Evolutionary conservation across 345 rosid genomes (phyloP), one percentile per base, ranked within the genome.

Genomic region (Excoecaria agallocha): DNA sequence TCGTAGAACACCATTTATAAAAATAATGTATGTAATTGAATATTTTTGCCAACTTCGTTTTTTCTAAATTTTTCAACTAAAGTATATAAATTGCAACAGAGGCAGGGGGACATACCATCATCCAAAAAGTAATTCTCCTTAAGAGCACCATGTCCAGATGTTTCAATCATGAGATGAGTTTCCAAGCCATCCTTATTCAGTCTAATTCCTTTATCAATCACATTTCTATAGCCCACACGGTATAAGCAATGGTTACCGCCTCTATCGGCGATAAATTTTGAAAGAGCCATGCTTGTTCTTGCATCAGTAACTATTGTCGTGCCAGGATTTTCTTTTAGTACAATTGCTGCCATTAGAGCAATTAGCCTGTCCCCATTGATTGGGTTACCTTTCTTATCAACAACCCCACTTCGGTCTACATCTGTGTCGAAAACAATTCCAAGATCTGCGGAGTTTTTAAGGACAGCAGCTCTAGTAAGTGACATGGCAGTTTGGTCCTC

Each of bases 371-470:
- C 98, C 1, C 97, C 95, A 0, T 94, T 92, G 51, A 94, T 91
- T 0, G 97, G 93, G 56, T 89, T 92, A 39, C 98, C 98, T 64
- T 66, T 74, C 57, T 72, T 84, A 73, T 92, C 97, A 7, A 94
- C 98, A 6, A 94, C 90, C 0, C 98, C 98, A 17, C 98, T 91
- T 15, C 97, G 86, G 79, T 94, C 98, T 3, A 94, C 98, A 12
- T 94, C 98, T 0, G 98, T 94, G 85, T 94, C 98, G 35, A 94
- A 94, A 46, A 94, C 98, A 49, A 94, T 89, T n/a, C 98, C 98
- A 0, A 94, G 95, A 78, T 94, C 91, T 3, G 97, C 97, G 0
- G 89, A 79, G 84, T 88, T 79, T 46, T 86, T 80, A 0, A 91
- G 85, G 75, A 94, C 98, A 24, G 97, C 88, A 0, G 95, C 82